These are phyloP conservation scores for Bryoglossum gracile DNA, from an alignment of 495 filamentous ascomycete species.

Conservation along the genomic window DNA sequence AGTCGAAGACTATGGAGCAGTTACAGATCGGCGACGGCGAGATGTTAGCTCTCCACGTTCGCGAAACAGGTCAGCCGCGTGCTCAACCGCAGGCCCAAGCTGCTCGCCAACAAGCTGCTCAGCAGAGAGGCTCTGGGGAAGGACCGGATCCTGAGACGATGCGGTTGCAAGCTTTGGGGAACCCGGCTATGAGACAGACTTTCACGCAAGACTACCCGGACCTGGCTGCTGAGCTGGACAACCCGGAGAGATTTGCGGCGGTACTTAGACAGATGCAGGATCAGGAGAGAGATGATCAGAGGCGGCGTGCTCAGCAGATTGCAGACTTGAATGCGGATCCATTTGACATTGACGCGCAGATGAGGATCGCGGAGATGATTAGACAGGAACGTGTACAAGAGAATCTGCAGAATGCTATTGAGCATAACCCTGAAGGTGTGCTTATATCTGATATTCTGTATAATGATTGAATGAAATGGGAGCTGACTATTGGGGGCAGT, in stretches of 20 bases:
- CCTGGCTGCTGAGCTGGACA: constrained; percentile 69
- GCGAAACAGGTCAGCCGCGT: constrained; percentile 41
- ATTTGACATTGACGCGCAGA: constrained; percentile 83
- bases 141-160: constrained; percentile 69
- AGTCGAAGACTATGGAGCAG: constrained; percentile 70
- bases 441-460: not conserved
- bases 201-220: constrained; percentile 64
- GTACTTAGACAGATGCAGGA: constrained; percentile 57
- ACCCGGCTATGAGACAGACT: constrained; percentile 63
- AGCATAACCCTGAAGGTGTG: constrained; percentile 92
- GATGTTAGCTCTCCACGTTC: constrained; percentile 81
- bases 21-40: constrained; percentile 83
- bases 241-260: constrained; percentile 66
- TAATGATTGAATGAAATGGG: not conserved
- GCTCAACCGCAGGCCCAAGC: constrained; percentile 18
- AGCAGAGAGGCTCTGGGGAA: constrained; percentile 29
- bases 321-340: constrained; percentile 76
- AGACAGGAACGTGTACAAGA: constrained; percentile 87
- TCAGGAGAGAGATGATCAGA: constrained; percentile 60
- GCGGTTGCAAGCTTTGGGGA: constrained; percentile 70
- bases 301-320: constrained; percentile 72
- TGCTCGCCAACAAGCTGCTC: constrained; percentile 22
- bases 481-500: constrained; percentile 44
- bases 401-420: constrained; percentile 91
- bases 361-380: constrained; percentile 94